A percentile compares a stretch with the other conserved stretches of the same genome.
These are phyloP conservation scores for Plantago coronopus DNA, from an alignment of 305 asterid species.

Conservation along the genomic window DNA sequence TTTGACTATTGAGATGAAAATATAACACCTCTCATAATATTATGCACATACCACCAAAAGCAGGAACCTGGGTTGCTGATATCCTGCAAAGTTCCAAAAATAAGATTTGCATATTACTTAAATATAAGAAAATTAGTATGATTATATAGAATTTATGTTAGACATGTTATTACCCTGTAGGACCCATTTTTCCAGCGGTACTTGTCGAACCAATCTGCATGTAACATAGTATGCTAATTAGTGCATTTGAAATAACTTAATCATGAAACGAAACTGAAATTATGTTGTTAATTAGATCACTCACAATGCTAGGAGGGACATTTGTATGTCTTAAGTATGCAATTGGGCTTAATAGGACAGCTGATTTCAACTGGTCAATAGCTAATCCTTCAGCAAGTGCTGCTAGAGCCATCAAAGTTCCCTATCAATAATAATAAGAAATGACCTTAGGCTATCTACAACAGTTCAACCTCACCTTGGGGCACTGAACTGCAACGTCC, in stretches of 20 bases:
- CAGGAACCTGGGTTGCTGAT: slow-evolving; percentile 25
- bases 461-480: too few relatives aligned
- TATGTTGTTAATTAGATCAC: too few relatives aligned
- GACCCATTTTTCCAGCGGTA: slow-evolving; percentile 38
- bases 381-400: slow-evolving; percentile 68
- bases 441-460: too few relatives aligned
- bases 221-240: too few relatives aligned
- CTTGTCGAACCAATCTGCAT: too few relatives aligned
- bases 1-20: background rate
- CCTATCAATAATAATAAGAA: slow-evolving; percentile 41
- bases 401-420: slow-evolving; percentile 79
- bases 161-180: slow-evolving; percentile 45
- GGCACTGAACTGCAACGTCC: too few relatives aligned
- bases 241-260: too few relatives aligned
- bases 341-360: slow-evolving; percentile 70
- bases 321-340: slow-evolving; percentile 78
- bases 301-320: background rate
- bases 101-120: background rate
- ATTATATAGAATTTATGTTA: too few relatives aligned
- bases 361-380: slow-evolving; percentile 71
- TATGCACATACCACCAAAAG: background rate
- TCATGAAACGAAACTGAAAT: too few relatives aligned
- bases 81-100: slow-evolving; percentile 27
- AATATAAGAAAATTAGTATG: too few relatives aligned
- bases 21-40: background rate